Evolutionary conservation across 352 stramenopile species (phyloP), one percentile per base, ranked within the genome.

Genomic region (Pythium grandisporangium): DNA sequence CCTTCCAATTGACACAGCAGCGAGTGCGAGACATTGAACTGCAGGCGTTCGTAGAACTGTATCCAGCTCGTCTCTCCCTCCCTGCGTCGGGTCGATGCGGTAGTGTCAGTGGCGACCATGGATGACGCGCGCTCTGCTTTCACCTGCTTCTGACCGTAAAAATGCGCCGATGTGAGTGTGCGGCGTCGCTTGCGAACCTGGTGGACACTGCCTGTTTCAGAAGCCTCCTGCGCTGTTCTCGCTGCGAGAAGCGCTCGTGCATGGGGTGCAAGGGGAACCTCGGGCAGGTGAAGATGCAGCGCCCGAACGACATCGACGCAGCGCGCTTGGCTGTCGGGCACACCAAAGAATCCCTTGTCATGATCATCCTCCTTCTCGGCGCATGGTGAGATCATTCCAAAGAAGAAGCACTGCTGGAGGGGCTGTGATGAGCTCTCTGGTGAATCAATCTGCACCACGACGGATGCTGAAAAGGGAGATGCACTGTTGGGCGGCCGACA

Each of bases 1-100:
- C 79, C 79, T 56, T 93, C 71, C 7, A 93, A 53, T 39, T 93
- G 79, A 26, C 79, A 93, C 50, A 84, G 42, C 2, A 84, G 40
- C 6, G 79, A 93, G 37, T 73, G 71, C 6, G 73, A 84, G 5
- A 90, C 61, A 39, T 70, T 63, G 49, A 84, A 93, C 43, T 84
- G 69, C n/a, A 93, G 63, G 29, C 78, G 75, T 25, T 82, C 41
- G 42, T 84, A 86, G 27, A 93, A 87, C 5, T 21, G 37, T 2
- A 19, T 21, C 77, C 77, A 90, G 6, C 37, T n/a, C n/a, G n/a
- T n/a, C n/a, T n/a, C n/a, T n/a, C n/a, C n/a, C n/a, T n/a, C n/a
- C n/a, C n/a, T n/a, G n/a, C n/a, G n/a, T n/a, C n/a, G n/a, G n/a
- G n/a, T n/a, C n/a, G n/a, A n/a, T n/a, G n/a, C n/a, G n/a, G n/a